Conservation (phyloP, 768 basidiomycete genomes). For the Auricularia cornea region DNA sequence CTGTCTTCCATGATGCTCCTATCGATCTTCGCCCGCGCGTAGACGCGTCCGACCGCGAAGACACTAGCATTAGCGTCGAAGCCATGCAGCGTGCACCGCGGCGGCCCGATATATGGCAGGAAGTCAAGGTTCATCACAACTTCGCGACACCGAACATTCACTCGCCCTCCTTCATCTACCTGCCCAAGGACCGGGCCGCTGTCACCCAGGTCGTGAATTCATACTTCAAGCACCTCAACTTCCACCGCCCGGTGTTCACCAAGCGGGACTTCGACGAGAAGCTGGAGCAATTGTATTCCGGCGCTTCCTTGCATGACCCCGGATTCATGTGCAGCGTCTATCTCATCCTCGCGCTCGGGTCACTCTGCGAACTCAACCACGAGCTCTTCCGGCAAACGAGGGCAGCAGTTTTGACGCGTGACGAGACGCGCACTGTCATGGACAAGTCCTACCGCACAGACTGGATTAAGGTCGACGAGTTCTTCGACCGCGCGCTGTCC, state of each 20-base stretch:
- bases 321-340: conserved; percentile 75
- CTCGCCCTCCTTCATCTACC: conserved; percentile 34
- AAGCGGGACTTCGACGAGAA: conserved; percentile 59
- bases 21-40: background rate
- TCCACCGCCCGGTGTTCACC: conserved; percentile 69
- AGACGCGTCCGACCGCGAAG: background rate
- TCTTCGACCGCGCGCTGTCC: conserved; percentile 69
- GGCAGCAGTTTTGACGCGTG: background rate
- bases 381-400: conserved; percentile 13
- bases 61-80: background rate
- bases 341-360: conserved; percentile 70
- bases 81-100: conserved; percentile 1
- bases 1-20: background rate
- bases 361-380: conserved; percentile 74
- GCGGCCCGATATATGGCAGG: conserved; percentile 1
- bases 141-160: background rate
- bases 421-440: conserved; percentile 22
- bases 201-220: conserved; percentile 52
- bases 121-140: conserved; percentile 6
- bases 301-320: conserved; percentile 51
- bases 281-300: conserved; percentile 59
- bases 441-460: conserved; percentile 43
- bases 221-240: conserved; percentile 71
- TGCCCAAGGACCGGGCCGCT: conserved; percentile 70
- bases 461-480: conserved; percentile 80